Evolutionary conservation across 768 basidiomycete genomes (phyloP).

Genomic region (Psilocybe cyanescens): DNA sequence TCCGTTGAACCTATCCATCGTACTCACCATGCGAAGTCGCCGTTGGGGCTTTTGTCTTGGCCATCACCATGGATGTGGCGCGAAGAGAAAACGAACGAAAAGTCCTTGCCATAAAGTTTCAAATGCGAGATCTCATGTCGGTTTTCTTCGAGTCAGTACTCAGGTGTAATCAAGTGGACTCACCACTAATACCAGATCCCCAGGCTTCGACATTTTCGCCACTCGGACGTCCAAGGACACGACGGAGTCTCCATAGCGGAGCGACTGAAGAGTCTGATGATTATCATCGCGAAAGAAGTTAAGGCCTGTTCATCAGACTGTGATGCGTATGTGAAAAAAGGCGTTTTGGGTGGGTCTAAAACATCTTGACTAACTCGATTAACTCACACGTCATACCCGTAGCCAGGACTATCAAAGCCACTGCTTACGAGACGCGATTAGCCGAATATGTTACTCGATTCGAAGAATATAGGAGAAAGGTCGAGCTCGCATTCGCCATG

Average conservation of each 20-base stretch:
- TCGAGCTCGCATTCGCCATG: constrained; percentile 39
- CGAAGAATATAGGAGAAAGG: constrained; percentile 33
- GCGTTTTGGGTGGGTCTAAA: constrained; percentile 34
- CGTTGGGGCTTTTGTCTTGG: constrained; percentile 52
- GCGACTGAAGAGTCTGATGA: constrained; percentile 32
- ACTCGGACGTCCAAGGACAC: constrained; percentile 27
- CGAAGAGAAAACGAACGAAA: constrained; percentile 56
- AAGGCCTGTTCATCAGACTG: constrained; percentile 46
- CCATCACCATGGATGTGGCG: constrained; percentile 49
- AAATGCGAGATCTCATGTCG: constrained; percentile 55
- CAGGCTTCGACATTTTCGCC: constrained; percentile 35
- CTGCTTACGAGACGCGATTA: constrained; percentile 41
- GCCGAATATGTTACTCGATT: constrained; percentile 36
- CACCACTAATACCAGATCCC: too few relatives aligned
- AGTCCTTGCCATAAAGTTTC: constrained; percentile 45
- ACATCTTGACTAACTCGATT: neutral
- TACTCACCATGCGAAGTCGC: constrained; percentile 33
- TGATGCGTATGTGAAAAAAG: constrained; percentile 49
- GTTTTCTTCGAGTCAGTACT: constrained; percentile 47
- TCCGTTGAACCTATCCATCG: neutral
- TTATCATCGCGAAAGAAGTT: constrained; percentile 42
- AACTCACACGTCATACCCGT: constrained; percentile 14
- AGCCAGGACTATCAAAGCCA: constrained; percentile 39
- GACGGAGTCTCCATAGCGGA: constrained; percentile 37
- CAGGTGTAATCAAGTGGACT: neutral